Evolutionary conservation across 1,284 basidiomycete species (phyloP).

Genomic region (Anthracocystis walkeri): DNA sequence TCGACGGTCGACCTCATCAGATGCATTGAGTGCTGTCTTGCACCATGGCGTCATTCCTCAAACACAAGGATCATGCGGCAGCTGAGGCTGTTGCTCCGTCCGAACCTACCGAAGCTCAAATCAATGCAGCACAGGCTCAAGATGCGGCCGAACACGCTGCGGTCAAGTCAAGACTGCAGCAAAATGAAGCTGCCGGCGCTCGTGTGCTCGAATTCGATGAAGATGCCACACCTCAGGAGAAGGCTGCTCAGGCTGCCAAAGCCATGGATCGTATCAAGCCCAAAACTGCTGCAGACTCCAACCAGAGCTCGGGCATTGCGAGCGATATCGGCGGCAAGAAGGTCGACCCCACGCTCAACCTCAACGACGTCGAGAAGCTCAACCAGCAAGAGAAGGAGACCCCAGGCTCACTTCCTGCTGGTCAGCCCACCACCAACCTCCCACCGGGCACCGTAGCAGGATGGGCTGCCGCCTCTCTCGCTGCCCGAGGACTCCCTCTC

Average conservation of each 20-base stretch:
- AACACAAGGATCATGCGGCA: conserved; percentile 42
- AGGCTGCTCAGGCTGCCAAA: conserved; percentile 58
- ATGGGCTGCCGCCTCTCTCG: conserved; percentile 57
- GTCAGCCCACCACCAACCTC: conserved; percentile 49
- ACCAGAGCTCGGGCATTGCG: conserved; percentile 39
- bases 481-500: conserved; percentile 40
- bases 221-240: conserved; percentile 63
- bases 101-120: conserved; percentile 33
- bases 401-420: conserved; percentile 57
- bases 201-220: conserved; percentile 62
- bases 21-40: conserved; percentile 8
- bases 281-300: conserved; percentile 32
- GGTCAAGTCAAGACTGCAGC: conserved; percentile 34
- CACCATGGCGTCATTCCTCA: conserved; percentile 37
- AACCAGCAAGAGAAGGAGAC: conserved; percentile 52
- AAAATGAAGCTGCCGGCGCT: conserved; percentile 58
- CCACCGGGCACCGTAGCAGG: conserved; percentile 58
- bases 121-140: conserved; percentile 42
- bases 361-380: conserved; percentile 61
- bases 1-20: conserved; percentile 1
- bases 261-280: conserved; percentile 53
- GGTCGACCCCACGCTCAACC: conserved; percentile 56
- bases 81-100: conserved; percentile 1
- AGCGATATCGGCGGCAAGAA: conserved; percentile 60
- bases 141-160: conserved; percentile 46